phyloP scores from a whole-genome alignment of 1,139 yeast genomes.

The Nakaseomyces uthaithaninus region DNA sequence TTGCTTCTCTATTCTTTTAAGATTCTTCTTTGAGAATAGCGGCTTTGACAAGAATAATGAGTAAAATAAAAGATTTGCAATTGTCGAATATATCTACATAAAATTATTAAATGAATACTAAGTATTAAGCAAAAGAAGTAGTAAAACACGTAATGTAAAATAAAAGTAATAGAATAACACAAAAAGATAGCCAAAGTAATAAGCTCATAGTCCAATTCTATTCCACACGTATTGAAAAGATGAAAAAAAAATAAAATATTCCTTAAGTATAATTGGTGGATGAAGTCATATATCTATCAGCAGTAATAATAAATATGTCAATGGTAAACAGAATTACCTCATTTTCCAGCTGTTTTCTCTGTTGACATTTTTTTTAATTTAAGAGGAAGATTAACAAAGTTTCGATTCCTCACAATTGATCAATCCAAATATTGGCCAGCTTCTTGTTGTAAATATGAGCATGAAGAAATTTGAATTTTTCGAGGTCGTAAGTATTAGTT shows the following conservation, averaged over 20 bases:
- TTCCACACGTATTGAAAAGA: too few relatives aligned
- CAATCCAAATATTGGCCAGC: background rate
- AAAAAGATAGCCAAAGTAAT: too few relatives aligned
- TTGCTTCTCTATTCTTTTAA: too few relatives aligned
- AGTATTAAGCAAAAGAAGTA: background rate
- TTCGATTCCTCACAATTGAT: background rate
- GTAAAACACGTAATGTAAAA: background rate
- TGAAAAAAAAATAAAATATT: background rate
- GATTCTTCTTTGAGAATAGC: too few relatives aligned
- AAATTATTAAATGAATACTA: background rate
- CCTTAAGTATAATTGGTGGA: background rate
- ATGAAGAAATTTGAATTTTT: too few relatives aligned
- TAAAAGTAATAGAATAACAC: background rate
- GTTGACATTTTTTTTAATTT: background rate
- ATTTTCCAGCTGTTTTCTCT: background rate
- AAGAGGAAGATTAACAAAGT: background rate
- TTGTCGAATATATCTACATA: conserved; percentile 5
- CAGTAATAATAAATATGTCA: background rate
- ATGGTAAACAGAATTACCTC: background rate
- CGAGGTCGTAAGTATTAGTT: too few relatives aligned
- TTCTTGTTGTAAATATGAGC: background rate
- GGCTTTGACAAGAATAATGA: background rate
- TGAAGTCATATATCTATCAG: conserved; percentile 3
- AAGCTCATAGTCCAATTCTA: too few relatives aligned
- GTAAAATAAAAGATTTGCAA: background rate